Percentiles rank a stretch among this genome's conserved stretches.
These are phyloP conservation scores for Aureobasidium leucospermi DNA, from an alignment of 2,329 filamentous ascomycete species.

Conservation along the genomic window DNA sequence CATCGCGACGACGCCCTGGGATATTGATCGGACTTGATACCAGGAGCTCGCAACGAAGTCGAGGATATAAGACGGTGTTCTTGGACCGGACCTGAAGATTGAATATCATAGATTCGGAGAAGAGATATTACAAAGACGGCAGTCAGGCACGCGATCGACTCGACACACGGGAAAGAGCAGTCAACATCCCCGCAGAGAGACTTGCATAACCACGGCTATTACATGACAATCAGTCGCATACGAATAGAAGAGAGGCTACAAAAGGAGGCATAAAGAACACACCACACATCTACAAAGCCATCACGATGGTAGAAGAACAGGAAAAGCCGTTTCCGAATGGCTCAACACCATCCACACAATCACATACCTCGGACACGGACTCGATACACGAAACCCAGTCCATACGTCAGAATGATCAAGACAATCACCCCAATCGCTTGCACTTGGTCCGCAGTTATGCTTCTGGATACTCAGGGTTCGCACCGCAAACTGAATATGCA, in stretches of 20 bases:
- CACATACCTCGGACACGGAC: not conserved
- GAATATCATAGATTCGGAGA: too few species aligned
- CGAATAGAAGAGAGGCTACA: not conserved
- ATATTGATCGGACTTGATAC: too few species aligned
- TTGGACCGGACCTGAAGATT: too few species aligned
- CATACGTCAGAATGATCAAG: not conserved
- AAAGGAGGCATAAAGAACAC: not conserved
- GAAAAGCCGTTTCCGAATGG: not conserved
- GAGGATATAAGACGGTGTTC: too few species aligned
- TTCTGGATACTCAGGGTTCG: slow-evolving; percentile 11
- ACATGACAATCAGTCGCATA: not conserved
- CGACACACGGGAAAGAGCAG: not conserved
- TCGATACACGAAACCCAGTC: not conserved
- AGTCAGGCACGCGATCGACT: too few species aligned
- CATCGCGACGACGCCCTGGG: too few species aligned
- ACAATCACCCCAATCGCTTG: slow-evolving; percentile 7
- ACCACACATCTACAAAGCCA: not conserved
- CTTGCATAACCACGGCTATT: not conserved
- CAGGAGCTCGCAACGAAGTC: too few species aligned
- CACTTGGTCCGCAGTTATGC: slow-evolving; percentile 12
- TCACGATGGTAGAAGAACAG: slow-evolving; percentile 4
- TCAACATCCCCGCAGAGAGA: not conserved
- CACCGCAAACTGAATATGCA: slow-evolving; percentile 2
- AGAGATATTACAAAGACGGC: too few species aligned
- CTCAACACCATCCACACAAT: not conserved